Evolutionary conservation across 768 basidiomycete species (phyloP), one percentile per base, ranked within the genome.

Genomic region (Phylloporus arenicola): DNA sequence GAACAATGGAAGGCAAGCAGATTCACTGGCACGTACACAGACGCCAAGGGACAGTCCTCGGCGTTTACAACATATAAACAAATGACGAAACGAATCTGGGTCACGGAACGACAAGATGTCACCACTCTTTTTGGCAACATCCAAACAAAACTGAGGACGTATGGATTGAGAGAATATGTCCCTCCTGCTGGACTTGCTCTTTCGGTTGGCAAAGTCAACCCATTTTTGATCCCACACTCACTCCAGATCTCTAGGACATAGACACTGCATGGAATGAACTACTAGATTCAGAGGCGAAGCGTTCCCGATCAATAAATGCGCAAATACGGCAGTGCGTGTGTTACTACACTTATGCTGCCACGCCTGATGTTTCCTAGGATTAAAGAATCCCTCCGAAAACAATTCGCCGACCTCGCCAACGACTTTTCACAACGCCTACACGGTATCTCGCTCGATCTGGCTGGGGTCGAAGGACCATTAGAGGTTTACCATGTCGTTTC

Each of bases 61-160:
- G 76, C 75, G 4, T 92, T 96, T 61, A 78, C 79, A 16, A 73
- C 74, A 1, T 93, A 95, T 72, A 96, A 96, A 64, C 83, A 84
- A 57, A 86, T 86, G 2, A 84, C 76, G 35, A 96, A 96, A 62
- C 81, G 92, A 3, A 73, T 73, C 2, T 96, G 92, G 91, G 89
- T 92, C 10, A 84, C 82, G 8, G 94, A 98, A 68, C 82, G 86
- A 62, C 88, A 92, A 63, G 93, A 94, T 51, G 72, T 96, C 10
- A 81, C 83, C 9, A 89, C 88, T 1, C 77, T 97, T 13, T 90
- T 97, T 56, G 85, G 88, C 3, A 95, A 96, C 61, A 84, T 99
- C 25, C 90, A 93, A 67, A 95, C 92, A 1, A 97, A 98, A 68
- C 72, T 98, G 49, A 80, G 78, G 67, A 98, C 94, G 20, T 98